Evolutionary conservation across 176 grass and related monocot species (phyloP).

Genomic region (Cenchrus americanus): DNA sequence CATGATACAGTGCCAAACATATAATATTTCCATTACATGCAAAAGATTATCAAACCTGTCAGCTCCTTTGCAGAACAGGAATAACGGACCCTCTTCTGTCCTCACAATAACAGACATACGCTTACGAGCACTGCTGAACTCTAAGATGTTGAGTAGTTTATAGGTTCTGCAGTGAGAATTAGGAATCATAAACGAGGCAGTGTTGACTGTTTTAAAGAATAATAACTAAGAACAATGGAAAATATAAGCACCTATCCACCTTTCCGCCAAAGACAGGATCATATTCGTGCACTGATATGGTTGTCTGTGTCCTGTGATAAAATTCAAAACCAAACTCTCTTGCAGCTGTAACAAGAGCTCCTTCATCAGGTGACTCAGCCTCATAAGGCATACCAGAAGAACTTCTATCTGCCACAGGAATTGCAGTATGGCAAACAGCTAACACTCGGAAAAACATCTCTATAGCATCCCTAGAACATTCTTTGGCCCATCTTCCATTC

Average conservation of each 20-base stretch:
- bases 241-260: slow-evolving; percentile 62
- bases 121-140: slow-evolving; percentile 93
- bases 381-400: slow-evolving; percentile 72
- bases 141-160: slow-evolving; percentile 83
- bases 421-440: slow-evolving; percentile 90
- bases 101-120: slow-evolving; percentile 92
- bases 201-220: slow-evolving; percentile 13
- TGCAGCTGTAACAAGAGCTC: slow-evolving; percentile 85
- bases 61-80: slow-evolving; percentile 92
- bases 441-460: slow-evolving; percentile 80
- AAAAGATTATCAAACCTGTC: slow-evolving; percentile 67
- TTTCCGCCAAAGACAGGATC: slow-evolving; percentile 52
- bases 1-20: not conserved
- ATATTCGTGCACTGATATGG: slow-evolving; percentile 71
- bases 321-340: slow-evolving; percentile 94
- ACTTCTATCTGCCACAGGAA: slow-evolving; percentile 75
- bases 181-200: slow-evolving; percentile 33
- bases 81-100: slow-evolving; percentile 67
- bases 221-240: slow-evolving; percentile 32
- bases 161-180: slow-evolving; percentile 72
- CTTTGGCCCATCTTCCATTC: slow-evolving; percentile 81
- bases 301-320: slow-evolving; percentile 83
- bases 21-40: slow-evolving; percentile 6
- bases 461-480: slow-evolving; percentile 60
- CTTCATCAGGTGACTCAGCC: slow-evolving; percentile 95